phyloP scores from a whole-genome alignment of 306 rosid species.

The Aeschynomene evenia region DNA sequence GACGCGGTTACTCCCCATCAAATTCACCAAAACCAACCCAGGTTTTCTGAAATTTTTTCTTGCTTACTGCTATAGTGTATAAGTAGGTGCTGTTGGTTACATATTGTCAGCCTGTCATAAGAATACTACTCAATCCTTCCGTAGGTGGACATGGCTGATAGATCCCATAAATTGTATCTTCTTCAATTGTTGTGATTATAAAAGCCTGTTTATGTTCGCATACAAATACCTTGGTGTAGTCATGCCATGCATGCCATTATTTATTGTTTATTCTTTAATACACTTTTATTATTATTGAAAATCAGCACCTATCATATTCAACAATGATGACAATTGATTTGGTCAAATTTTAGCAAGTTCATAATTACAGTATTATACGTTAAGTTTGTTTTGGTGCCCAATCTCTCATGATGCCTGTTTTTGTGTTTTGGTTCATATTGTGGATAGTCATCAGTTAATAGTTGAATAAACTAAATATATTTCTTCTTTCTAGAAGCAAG shows the following conservation, averaged over 20 bases:
- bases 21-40: conserved; percentile 77
- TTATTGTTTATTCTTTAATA: not conserved
- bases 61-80: conserved; percentile 1
- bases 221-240: conserved; percentile 1
- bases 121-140: conserved; percentile 1
- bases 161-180: conserved; percentile 23
- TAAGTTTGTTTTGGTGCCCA: conserved; percentile 3
- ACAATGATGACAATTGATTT: not conserved
- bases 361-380: not conserved
- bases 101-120: not conserved
- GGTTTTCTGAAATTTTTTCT: conserved; percentile 39
- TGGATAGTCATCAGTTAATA: not conserved
- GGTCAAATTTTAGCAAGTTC: not conserved
- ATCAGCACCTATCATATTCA: conserved; percentile 3
- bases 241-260: not conserved
- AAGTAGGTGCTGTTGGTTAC: not conserved
- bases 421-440: conserved; percentile 16
- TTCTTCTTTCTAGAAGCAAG: conserved; percentile 16
- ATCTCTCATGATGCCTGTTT: conserved; percentile 1
- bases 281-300: not conserved
- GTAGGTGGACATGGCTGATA: not conserved
- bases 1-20: conserved; percentile 93
- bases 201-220: not conserved
- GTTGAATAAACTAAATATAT: conserved; percentile 6
- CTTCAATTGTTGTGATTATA: not conserved